Conservation (phyloP, 108 stramenopile species). For the Skeletonema potamos region DNA sequence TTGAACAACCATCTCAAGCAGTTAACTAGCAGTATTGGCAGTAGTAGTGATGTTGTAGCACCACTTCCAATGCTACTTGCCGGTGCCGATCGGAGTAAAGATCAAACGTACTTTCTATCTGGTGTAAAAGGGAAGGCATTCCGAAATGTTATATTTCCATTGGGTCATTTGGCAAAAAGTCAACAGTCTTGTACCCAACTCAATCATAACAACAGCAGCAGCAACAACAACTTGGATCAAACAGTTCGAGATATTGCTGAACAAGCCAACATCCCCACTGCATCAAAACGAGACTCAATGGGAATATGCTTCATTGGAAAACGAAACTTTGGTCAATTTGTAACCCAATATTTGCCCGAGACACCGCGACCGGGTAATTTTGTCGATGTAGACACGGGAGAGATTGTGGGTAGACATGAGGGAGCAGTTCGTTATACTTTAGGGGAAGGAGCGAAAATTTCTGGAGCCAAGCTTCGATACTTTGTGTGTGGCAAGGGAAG, state of each 20-base stretch:
- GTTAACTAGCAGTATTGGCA: background rate
- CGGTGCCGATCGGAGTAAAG: slow-evolving; percentile 83
- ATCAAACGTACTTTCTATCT: slow-evolving; percentile 95
- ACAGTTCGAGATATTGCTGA: slow-evolving; percentile 83
- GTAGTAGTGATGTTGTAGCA: too few relatives aligned
- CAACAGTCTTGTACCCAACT: background rate
- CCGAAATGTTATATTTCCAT: slow-evolving; percentile 81
- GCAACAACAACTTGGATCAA: background rate
- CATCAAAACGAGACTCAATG: slow-evolving; percentile 86
- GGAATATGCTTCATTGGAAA: slow-evolving; percentile 98
- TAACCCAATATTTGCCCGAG: slow-evolving; percentile 78
- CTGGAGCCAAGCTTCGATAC: slow-evolving; percentile 73
- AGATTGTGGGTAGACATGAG: slow-evolving; percentile 48
- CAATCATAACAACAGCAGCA: background rate
- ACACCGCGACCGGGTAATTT: slow-evolving; percentile 52
- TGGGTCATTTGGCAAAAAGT: slow-evolving; percentile 81
- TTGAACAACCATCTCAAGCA: background rate
- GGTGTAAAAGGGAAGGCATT: slow-evolving; percentile 66
- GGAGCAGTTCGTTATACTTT: slow-evolving; percentile 64
- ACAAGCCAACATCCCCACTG: slow-evolving; percentile 72
- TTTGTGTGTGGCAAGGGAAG: slow-evolving; percentile 71
- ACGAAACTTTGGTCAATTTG: slow-evolving; percentile 82
- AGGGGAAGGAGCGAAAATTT: slow-evolving; percentile 88
- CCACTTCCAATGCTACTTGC: slow-evolving; percentile 61
- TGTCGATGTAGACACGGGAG: slow-evolving; percentile 75